These are phyloP conservation scores for Cystofilobasidium macerans DNA, from an alignment of 768 basidiomycete genomes.

Conservation along the genomic window DNA sequence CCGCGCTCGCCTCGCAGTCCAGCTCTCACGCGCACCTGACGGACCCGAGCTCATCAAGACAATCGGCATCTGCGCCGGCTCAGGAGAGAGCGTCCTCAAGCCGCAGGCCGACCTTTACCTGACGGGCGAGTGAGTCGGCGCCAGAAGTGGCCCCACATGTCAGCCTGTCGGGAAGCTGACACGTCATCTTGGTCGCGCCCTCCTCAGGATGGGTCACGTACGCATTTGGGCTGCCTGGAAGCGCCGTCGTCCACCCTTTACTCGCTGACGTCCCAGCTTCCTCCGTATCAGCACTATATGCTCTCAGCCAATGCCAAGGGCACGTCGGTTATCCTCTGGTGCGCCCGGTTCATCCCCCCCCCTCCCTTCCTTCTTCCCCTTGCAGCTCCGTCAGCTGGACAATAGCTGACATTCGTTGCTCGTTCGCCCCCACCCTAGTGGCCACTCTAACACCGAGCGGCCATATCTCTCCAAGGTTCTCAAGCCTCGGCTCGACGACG, in stretches of 20 bases:
- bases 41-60: slow-evolving; percentile 39
- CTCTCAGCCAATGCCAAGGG: slow-evolving; percentile 66
- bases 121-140: slow-evolving; percentile 72
- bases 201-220: slow-evolving; percentile 23
- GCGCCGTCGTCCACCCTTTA: background rate
- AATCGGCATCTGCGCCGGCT: slow-evolving; percentile 84
- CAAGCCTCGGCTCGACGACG: slow-evolving; percentile 50
- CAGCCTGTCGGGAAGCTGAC: slow-evolving; percentile 6
- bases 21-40: slow-evolving; percentile 26
- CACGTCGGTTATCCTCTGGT: slow-evolving; percentile 71
- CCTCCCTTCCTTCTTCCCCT: background rate
- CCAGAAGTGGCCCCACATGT: too few relatives aligned
- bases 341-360: slow-evolving; percentile 34
- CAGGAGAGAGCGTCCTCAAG: slow-evolving; percentile 68
- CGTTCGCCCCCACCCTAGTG: slow-evolving; percentile 41
- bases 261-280: slow-evolving; percentile 12
- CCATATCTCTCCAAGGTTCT: slow-evolving; percentile 68
- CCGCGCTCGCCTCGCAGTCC: slow-evolving; percentile 21
- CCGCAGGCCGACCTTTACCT: slow-evolving; percentile 73
- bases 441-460: slow-evolving; percentile 90
- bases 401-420: slow-evolving; percentile 13
- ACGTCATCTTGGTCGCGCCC: background rate
- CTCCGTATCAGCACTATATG: slow-evolving; percentile 60
- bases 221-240: background rate
- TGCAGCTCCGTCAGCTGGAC: background rate